Conservation (phyloP, 2,329 filamentous ascomycete species). For the Curvularia spicifera region DNA sequence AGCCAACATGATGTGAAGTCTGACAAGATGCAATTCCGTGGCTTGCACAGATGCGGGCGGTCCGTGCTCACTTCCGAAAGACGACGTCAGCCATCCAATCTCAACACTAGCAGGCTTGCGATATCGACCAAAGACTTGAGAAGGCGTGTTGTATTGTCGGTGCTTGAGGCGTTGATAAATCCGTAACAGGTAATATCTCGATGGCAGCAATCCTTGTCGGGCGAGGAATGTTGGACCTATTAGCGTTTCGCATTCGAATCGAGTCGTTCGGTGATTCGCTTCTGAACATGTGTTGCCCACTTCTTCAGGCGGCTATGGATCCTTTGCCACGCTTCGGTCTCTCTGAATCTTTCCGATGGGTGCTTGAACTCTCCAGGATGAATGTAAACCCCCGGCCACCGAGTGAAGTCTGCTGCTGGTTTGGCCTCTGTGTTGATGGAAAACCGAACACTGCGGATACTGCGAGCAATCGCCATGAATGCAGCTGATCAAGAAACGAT, state of each 20-base stretch:
- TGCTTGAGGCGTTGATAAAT: no score
- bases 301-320: slow-evolving; percentile 23
- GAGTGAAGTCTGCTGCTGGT: slow-evolving; percentile 24
- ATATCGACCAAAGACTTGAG: not conserved
- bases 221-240: no score
- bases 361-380: slow-evolving; percentile 33
- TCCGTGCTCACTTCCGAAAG: slow-evolving; percentile 27
- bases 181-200: no score
- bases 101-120: slow-evolving; percentile 1
- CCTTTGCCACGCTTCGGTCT: slow-evolving; percentile 33
- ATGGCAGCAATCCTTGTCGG: no score
- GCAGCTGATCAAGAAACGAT: not conserved
- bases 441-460: slow-evolving; percentile 15
- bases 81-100: slow-evolving; percentile 10
- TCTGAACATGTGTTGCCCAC: slow-evolving; percentile 11
- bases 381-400: slow-evolving; percentile 34
- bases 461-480: slow-evolving; percentile 10
- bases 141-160: no score
- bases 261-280: not conserved
- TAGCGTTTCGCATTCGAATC: slow-evolving; percentile 14
- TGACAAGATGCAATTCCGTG: slow-evolving; percentile 22
- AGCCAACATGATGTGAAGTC: slow-evolving; percentile 41
- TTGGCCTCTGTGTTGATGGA: slow-evolving; percentile 1
- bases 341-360: slow-evolving; percentile 13
- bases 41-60: slow-evolving; percentile 28